Base-by-base conservation (phyloP, 345 rosid species). In the Bruguiera parviflora region DNA sequence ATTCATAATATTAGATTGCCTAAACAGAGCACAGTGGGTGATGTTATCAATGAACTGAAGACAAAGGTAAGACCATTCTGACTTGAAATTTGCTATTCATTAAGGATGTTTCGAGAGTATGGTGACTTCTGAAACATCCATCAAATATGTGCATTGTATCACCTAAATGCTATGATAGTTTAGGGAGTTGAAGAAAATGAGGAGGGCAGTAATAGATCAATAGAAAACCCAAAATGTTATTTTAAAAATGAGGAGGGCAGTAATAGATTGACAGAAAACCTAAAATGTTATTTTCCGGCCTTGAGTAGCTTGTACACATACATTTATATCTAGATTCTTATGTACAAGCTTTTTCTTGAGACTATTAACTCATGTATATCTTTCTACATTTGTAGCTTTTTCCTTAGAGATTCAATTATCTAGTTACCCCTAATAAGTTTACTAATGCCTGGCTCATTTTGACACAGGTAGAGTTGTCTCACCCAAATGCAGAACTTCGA, bases 1-100 rank as follows among this genome's bases (percentile, higher is more conserved):
- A 82, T 84, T 77, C 96, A 92, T 85, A 87, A 89, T 15, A 86
- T 92, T 67, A 85, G 98, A 77, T 84, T 95, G 73, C 98, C 99
- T 67, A 95, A 89, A 75, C 96, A 88, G 83, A 90, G 94, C 75
- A 82, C 96, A 5, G 97, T 95, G 16, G 96, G 91, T 49, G 99
- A 92, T 80, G 94, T 95, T 72, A 85, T 95, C 55, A 87, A 84
- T 76, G 97, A 88, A 73, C 96, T 95, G 46, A 95, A 85, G 76
- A 82, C 94, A 57, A 92, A 87, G 94, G 99, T 87, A 76, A 43
- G 53, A 31, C 2, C 55, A 53, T 70, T 75, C 32, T 16, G 6
- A 3, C 49, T 64, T 15, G n/a, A 52, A 65, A 29, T 68, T 25
- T 18, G 33, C 27, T 20, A 18, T 35, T 64, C 31, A 24, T 31